A percentile compares a stretch with the other conserved stretches of the same genome.
phyloP scores from a whole-genome alignment of 2,329 filamentous ascomycete genomes.

The Colletotrichum navitas region DNA sequence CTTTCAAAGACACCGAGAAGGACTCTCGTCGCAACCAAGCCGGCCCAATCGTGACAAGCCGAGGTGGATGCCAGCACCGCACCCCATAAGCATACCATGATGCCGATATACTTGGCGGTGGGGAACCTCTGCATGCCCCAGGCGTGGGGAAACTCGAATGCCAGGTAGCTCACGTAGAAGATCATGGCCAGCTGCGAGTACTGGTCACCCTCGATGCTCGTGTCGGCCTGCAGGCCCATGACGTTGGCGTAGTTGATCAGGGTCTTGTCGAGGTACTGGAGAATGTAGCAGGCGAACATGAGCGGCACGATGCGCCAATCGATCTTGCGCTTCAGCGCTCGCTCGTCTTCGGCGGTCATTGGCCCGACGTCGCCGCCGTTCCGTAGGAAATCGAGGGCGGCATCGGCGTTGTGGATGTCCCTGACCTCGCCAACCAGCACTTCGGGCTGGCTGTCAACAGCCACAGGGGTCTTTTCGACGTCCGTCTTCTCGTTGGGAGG shows the following conservation, averaged over 20 bases:
- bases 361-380: slow-evolving; percentile 7
- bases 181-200: slow-evolving; percentile 71
- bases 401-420: slow-evolving; percentile 28
- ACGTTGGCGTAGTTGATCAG: slow-evolving; percentile 62
- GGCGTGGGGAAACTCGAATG: slow-evolving; percentile 70
- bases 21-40: slow-evolving; percentile 44
- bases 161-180: slow-evolving; percentile 69
- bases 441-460: slow-evolving; percentile 9
- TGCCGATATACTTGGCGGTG: slow-evolving; percentile 33
- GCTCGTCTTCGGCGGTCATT: slow-evolving; percentile 25
- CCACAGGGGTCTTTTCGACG: slow-evolving; percentile 12
- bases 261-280: slow-evolving; percentile 38
- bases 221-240: slow-evolving; percentile 65
- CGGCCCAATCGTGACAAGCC: slow-evolving; percentile 35
- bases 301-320: slow-evolving; percentile 43
- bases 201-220: slow-evolving; percentile 64
- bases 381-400: slow-evolving; percentile 19
- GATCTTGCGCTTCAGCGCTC: slow-evolving; percentile 39
- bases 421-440: slow-evolving; percentile 28
- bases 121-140: slow-evolving; percentile 64
- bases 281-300: slow-evolving; percentile 41
- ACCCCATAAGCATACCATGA: slow-evolving; percentile 58
- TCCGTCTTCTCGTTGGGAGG: slow-evolving; percentile 4
- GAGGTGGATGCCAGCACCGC: slow-evolving; percentile 53
- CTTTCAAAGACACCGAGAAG: slow-evolving; percentile 45